These are phyloP conservation scores for Fraxinus angustifolia DNA, from an alignment of 305 asterid genomes.

Conservation along the genomic window DNA sequence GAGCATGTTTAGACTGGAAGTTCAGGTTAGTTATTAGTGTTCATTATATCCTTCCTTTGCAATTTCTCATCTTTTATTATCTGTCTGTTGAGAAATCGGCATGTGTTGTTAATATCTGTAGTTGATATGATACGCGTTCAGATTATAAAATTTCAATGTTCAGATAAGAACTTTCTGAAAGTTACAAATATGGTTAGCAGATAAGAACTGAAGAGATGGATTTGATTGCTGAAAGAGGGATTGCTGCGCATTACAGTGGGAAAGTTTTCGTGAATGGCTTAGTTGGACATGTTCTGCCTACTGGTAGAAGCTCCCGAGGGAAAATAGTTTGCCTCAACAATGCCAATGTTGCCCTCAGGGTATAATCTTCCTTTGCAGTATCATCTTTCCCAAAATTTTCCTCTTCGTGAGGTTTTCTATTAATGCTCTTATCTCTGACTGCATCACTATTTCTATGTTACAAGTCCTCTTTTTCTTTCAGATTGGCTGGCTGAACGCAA, in stretches of 20 bases:
- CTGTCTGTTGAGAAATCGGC: not conserved
- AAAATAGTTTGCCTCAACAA: constrained; percentile 75
- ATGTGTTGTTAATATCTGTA: not conserved
- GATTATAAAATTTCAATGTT: not conserved
- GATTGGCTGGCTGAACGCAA: constrained; percentile 97
- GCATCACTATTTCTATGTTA: constrained; percentile 19
- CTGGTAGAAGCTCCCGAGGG: constrained; percentile 50
- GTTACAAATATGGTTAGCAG: constrained; percentile 36
- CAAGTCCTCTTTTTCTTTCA: constrained; percentile 30
- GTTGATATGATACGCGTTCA: not conserved
- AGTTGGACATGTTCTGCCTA: constrained; percentile 64
- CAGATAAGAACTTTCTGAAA: not conserved
- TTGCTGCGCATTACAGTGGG: constrained; percentile 92
- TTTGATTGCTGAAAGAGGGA: constrained; percentile 90
- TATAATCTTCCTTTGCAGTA: constrained; percentile 25
- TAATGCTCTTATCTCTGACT: constrained; percentile 3
- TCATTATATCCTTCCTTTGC: not conserved
- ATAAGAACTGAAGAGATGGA: constrained; percentile 94
- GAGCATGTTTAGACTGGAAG: constrained; percentile 86
- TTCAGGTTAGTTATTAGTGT: constrained; percentile 55
- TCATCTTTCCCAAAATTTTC: constrained; percentile 14
- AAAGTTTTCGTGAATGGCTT: constrained; percentile 71
- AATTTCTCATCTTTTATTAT: not conserved
- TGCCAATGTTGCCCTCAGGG: constrained; percentile 93
- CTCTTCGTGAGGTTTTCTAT: constrained; percentile 1